Conservation (phyloP, 331 rosid genomes). For the Quercus lobata region DNA sequence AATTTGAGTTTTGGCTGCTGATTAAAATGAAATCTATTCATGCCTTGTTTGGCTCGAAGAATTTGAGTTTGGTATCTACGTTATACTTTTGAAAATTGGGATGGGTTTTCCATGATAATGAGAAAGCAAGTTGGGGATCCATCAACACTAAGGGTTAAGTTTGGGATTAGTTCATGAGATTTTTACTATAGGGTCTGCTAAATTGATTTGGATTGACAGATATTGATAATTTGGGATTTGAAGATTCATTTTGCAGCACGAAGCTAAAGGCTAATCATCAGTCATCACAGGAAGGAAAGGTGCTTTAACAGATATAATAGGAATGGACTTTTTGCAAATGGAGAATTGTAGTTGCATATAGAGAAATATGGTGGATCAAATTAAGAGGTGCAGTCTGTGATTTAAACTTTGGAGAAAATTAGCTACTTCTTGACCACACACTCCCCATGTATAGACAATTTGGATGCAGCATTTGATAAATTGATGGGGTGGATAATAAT, state of each 20-base stretch:
- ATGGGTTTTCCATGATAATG: not conserved
- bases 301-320: not conserved
- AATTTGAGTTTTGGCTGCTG: not conserved
- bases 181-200: not conserved
- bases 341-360: no score
- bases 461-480: not conserved
- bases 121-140: not conserved
- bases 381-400: not conserved
- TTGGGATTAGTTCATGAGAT: not conserved
- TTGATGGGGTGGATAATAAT: not conserved
- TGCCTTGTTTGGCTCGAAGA: not conserved
- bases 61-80: not conserved
- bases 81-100: not conserved
- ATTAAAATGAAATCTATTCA: not conserved
- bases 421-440: not conserved
- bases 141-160: not conserved
- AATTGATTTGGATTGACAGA: not conserved
- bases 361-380: not conserved
- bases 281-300: not conserved
- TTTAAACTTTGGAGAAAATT: not conserved
- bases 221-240: not conserved
- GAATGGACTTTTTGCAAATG: not conserved
- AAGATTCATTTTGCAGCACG: no score
- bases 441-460: not conserved
- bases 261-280: not conserved